Percentiles rank a stretch among this genome's conserved stretches.
phyloP scores from a whole-genome alignment of 2,329 filamentous ascomycete genomes.

The Cercospora zeae-maydis region DNA sequence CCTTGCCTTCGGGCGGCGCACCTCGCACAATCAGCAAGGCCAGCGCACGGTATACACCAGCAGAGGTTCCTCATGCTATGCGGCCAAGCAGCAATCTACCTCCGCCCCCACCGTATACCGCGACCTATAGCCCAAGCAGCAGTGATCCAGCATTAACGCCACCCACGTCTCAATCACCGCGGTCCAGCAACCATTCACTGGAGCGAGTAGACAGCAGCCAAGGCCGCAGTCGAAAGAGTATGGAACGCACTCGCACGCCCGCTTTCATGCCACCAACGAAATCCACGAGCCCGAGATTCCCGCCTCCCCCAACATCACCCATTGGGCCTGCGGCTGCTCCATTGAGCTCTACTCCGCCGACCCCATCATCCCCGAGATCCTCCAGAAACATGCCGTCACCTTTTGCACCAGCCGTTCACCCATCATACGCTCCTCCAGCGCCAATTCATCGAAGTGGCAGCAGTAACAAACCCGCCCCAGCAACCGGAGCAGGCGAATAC shows the following conservation, averaged over 20 bases:
- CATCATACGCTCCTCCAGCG: background rate
- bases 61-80: background rate
- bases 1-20: conserved; percentile 17
- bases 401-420: background rate
- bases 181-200: conserved; percentile 10
- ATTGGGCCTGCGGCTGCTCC: background rate
- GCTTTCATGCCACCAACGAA: background rate
- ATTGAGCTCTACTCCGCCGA: background rate
- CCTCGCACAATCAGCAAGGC: conserved; percentile 12
- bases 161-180: conserved; percentile 7
- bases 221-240: background rate
- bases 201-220: conserved; percentile 10
- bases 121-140: background rate
- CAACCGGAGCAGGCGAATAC: conserved; percentile 8
- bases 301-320: background rate
- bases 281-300: background rate
- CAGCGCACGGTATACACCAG: conserved; percentile 11
- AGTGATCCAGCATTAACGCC: conserved; percentile 6
- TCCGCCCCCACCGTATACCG: conserved; percentile 13
- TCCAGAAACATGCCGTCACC: conserved; percentile 5
- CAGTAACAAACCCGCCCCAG: background rate
- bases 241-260: background rate
- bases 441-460: conserved; percentile 3
- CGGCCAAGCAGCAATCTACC: background rate
- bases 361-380: background rate